Evolutionary conservation across 1,284 basidiomycete species (phyloP), one percentile per base, ranked within the genome.

Genomic region (Ceratorhiza oryzae-sativae): DNA sequence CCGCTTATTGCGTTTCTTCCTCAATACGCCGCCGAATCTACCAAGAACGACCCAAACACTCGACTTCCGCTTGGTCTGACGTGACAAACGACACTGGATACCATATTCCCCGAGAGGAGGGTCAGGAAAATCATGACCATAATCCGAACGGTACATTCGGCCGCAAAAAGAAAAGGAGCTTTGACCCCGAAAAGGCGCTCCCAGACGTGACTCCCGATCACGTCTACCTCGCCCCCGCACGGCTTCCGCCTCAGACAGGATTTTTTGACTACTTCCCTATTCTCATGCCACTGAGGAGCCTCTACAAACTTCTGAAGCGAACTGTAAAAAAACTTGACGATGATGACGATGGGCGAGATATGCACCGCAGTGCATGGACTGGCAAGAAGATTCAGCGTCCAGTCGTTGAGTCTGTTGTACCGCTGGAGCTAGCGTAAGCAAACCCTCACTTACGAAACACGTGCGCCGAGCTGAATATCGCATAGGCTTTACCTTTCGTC

Each of bases 331-430:
- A 56, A 36, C 23, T 23, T 36, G 32, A 45, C 41, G 71, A 72
- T 18, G 48, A 67, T 13, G 60, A 59, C 13, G 41, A 32, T n/a
- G 75, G 75, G 27, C 75, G 74, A 25, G 65, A 74, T 45, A 75
- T 77, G 25, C 81, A 80, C 72, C 79, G 81, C 20, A 39, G 36
- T 13, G 36, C 13, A 39, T 39, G 36, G 36, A 39, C 36, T 6
- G 36, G 36, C 36, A 39, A 39, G 36, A 39, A 39, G 13, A 39
- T 39, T 39, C 36, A 39, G 36, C 36, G 36, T 6, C 80, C 82
- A 68, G 77, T 82, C 41, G 81, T 87, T 13, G 87, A 89, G 74
- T 87, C 86, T 72, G 88, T 89, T 78, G 84, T 90, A 3, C 89
- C 89, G 1, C 78, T 90, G 27, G 88, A 90, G 79, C 86, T 90